These are phyloP conservation scores for Rhizoclosmatium sp. DNA, from an alignment of 192 early-diverging fungal genomes.

Conservation along the genomic window DNA sequence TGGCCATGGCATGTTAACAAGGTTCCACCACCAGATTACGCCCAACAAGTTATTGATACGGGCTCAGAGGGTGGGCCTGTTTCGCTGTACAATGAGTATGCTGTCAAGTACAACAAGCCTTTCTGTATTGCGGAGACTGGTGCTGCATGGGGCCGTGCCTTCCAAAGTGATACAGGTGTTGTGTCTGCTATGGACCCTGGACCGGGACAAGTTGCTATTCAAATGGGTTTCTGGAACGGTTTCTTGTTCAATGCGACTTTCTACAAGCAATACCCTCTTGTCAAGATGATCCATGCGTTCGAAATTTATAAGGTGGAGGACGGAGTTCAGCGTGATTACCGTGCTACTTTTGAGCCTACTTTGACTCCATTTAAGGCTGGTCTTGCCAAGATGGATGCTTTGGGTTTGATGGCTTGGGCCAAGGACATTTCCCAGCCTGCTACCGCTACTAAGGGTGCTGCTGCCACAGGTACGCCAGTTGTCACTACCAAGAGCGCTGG, in stretches of 20 bases:
- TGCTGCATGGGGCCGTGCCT: neutral
- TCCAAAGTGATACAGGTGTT: neutral
- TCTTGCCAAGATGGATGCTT: constrained; percentile 5
- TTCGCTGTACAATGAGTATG: constrained; percentile 29
- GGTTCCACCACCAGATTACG: constrained; percentile 19
- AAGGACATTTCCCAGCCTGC: neutral
- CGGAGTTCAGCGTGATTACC: constrained; percentile 7
- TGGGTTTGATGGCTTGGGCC: constrained; percentile 26
- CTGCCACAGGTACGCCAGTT: constrained; percentile 4
- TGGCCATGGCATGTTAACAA: constrained; percentile 21
- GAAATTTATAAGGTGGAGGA: constrained; percentile 31
- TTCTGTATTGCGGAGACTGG: constrained; percentile 24
- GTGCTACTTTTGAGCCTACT: neutral
- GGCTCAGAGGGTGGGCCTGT: constrained; percentile 16
- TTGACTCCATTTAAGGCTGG: constrained; percentile 16
- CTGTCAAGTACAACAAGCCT: constrained; percentile 31
- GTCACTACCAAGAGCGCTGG: constrained; percentile 5
- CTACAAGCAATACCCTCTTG: constrained; percentile 16
- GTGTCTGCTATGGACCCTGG: neutral
- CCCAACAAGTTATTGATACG: constrained; percentile 28
- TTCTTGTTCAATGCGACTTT: constrained; percentile 23
- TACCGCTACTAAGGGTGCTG: neutral
- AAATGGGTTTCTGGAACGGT: constrained; percentile 31
- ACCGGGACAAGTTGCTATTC: neutral
- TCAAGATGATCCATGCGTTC: constrained; percentile 30